These are phyloP conservation scores for Pseudisothecium myosuroides DNA, from an alignment of 225 moss, liverwort and hornwort species.

Conservation along the genomic window DNA sequence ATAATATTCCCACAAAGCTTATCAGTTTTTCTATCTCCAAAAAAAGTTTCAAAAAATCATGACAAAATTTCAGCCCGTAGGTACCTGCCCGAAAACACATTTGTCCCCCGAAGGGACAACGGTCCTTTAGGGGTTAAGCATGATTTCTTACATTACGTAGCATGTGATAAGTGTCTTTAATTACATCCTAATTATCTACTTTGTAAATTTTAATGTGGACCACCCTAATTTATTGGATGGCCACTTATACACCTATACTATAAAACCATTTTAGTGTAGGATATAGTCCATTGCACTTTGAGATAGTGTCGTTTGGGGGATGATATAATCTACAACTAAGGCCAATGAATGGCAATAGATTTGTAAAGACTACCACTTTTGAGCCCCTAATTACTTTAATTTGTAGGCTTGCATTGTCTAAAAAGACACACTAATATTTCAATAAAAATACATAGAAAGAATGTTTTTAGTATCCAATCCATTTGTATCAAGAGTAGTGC, in stretches of 20 bases:
- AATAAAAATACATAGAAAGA: no score
- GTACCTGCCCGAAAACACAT: no score
- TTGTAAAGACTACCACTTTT: not conserved
- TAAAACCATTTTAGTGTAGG: not conserved
- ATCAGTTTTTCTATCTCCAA: no score
- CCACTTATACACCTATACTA: not conserved
- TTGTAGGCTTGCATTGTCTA: not conserved
- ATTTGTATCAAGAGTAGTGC: rapidly evolving
- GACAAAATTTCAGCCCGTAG: no score
- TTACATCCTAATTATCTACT: not conserved
- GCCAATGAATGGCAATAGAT: not conserved
- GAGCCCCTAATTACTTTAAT: not conserved
- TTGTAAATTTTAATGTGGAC: not conserved
- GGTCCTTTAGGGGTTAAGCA: no score
- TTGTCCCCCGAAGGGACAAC: no score
- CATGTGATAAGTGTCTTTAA: not conserved
- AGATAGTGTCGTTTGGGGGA: not conserved
- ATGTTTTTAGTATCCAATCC: no score
- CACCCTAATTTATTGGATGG: not conserved
- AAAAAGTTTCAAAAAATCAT: no score
- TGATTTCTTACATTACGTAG: not conserved
- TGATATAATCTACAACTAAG: not conserved
- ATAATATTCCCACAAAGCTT: no score
- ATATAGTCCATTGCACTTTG: not conserved
- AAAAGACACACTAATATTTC: not conserved